Evolutionary conservation across 306 rosid genomes (phyloP).

Genomic region (Clitoria ternatea): DNA sequence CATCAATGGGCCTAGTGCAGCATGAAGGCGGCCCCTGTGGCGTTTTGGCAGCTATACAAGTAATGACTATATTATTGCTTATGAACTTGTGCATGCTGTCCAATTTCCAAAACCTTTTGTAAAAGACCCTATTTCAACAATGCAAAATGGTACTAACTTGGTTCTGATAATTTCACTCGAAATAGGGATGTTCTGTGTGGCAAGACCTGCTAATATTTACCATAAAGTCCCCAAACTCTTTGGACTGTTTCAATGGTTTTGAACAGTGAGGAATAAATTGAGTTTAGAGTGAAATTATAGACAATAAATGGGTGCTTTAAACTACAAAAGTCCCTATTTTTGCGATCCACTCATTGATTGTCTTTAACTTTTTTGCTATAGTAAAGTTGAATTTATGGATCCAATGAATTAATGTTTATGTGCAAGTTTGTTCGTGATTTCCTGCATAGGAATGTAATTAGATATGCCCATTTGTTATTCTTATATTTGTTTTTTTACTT

Average conservation of each 20-base stretch:
- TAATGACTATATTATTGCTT: slow-evolving; percentile 39
- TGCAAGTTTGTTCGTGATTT: slow-evolving; percentile 1
- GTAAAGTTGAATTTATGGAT: slow-evolving; percentile 18
- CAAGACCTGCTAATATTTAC: slow-evolving; percentile 1
- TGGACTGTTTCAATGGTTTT: slow-evolving; percentile 2
- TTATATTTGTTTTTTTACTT: slow-evolving; percentile 4
- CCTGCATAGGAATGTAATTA: neutral
- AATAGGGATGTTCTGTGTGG: slow-evolving; percentile 11
- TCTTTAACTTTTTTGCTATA: neutral
- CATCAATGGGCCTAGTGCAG: slow-evolving; percentile 97
- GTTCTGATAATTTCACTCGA: neutral
- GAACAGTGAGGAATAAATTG: neutral
- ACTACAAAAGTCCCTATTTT: neutral
- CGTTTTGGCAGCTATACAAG: slow-evolving; percentile 97
- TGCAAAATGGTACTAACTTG: neutral
- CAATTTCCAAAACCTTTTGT: neutral
- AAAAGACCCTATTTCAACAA: neutral
- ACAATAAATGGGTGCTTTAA: neutral
- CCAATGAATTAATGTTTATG: slow-evolving; percentile 1
- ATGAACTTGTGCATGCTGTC: slow-evolving; percentile 21
- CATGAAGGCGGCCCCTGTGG: slow-evolving; percentile 99
- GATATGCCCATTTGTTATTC: neutral
- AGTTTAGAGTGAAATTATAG: slow-evolving; percentile 11
- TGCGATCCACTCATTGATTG: neutral
- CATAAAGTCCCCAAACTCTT: neutral